Conservation (phyloP, 1,284 basidiomycete genomes). For the Melampsora larici-populina region DNA sequence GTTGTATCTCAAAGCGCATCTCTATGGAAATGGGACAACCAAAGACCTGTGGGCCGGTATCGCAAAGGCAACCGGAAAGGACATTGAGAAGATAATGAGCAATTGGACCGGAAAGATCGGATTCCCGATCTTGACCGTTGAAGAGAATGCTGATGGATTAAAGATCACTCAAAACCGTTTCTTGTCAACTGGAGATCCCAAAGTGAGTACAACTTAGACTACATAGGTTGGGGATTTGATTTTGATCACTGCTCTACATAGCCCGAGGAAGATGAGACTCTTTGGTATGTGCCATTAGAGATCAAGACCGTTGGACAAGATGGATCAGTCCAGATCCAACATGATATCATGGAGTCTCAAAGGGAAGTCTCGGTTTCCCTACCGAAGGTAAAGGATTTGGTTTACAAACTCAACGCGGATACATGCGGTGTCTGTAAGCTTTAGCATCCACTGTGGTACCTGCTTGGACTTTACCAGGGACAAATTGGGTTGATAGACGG, state of each 20-base stretch:
- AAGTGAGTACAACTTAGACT: conserved; percentile 47
- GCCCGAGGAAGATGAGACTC: conserved; percentile 80
- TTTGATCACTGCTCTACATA: conserved; percentile 27
- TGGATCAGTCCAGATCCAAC: conserved; percentile 66
- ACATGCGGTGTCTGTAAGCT: conserved; percentile 81
- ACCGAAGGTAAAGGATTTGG: conserved; percentile 61
- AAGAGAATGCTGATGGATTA: conserved; percentile 63
- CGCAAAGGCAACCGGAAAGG: conserved; percentile 69
- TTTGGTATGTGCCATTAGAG: conserved; percentile 82
- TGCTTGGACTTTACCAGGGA: conserved; percentile 46
- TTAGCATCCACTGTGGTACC: background rate
- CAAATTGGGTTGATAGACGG: conserved; percentile 47
- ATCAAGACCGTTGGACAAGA: conserved; percentile 64
- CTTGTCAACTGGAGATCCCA: conserved; percentile 75
- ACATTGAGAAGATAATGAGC: conserved; percentile 79
- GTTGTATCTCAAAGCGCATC: conserved; percentile 79
- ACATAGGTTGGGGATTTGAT: background rate
- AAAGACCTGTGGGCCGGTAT: conserved; percentile 88
- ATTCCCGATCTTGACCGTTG: conserved; percentile 70
- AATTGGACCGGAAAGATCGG: conserved; percentile 83
- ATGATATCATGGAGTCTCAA: conserved; percentile 65
- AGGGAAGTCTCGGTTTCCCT: conserved; percentile 69
- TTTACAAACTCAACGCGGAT: conserved; percentile 81
- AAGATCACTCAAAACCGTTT: conserved; percentile 79
- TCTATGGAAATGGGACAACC: conserved; percentile 80